These are phyloP conservation scores for Athelia psychrophila DNA, from an alignment of 1,284 basidiomycete genomes.

Conservation along the genomic window DNA sequence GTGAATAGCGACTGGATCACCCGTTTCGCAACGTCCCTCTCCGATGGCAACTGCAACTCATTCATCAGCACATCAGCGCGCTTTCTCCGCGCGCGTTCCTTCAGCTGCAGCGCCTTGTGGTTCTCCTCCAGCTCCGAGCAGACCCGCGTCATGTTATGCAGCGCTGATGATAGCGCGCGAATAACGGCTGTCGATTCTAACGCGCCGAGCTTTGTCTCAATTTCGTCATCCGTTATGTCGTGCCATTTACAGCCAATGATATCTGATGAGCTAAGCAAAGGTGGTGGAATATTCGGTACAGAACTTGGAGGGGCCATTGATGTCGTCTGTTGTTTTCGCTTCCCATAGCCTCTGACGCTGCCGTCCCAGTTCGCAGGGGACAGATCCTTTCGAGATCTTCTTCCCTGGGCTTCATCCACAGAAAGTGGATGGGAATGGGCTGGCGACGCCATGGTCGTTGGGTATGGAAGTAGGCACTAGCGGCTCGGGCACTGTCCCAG, in stretches of 20 bases:
- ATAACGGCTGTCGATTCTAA: constrained; percentile 56
- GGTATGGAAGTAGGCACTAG: background rate
- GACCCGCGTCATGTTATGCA: constrained; percentile 52
- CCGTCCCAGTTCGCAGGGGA: constrained; percentile 52
- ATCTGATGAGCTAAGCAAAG: constrained; percentile 28
- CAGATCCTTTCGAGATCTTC: constrained; percentile 32
- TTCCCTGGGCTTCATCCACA: constrained; percentile 49
- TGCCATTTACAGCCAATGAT: constrained; percentile 68
- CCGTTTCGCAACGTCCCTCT: constrained; percentile 60
- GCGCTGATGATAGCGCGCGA: constrained; percentile 65
- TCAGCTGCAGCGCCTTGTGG: constrained; percentile 49
- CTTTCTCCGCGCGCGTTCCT: constrained; percentile 45
- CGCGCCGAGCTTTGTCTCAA: constrained; percentile 42
- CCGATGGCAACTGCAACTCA: constrained; percentile 50
- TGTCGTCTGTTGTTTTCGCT: constrained; percentile 27
- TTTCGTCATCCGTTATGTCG: constrained; percentile 59
- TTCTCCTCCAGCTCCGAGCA: constrained; percentile 62
- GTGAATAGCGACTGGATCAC: constrained; percentile 67
- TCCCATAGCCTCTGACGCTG: constrained; percentile 54
- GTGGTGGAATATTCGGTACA: constrained; percentile 17
- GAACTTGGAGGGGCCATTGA: constrained; percentile 17
- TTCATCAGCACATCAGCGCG: constrained; percentile 52
- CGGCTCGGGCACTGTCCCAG: background rate
- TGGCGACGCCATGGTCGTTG: constrained; percentile 35
- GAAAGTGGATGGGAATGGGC: constrained; percentile 67